Percentiles rank a stretch among this genome's conserved stretches.
Evolutionary conservation across 176 grass and related monocot genomes (phyloP).

Genomic region (Stipa capillata): DNA sequence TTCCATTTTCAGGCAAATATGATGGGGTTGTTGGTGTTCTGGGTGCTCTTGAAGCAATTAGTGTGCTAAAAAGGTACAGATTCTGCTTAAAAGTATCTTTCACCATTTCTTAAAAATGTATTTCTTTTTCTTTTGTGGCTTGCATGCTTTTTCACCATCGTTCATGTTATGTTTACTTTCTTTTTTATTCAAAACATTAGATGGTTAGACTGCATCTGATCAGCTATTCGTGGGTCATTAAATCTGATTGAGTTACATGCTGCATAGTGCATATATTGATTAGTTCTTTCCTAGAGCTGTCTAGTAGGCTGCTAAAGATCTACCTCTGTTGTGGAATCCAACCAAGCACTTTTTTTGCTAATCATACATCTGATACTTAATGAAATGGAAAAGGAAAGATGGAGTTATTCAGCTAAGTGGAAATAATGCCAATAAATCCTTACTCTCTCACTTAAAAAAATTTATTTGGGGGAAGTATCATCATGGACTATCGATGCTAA

Average conservation of each 20-base stretch:
- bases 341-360: not conserved
- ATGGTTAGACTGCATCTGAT: not conserved
- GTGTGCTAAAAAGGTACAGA: slow-evolving; percentile 49
- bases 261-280: too few species aligned
- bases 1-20: slow-evolving; percentile 96
- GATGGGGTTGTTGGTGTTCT: slow-evolving; percentile 94
- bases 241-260: too few species aligned
- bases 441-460: too few species aligned
- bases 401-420: not conserved
- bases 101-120: not conserved
- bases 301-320: not conserved
- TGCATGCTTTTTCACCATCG: not conserved
- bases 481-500: not conserved
- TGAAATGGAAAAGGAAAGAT: not conserved
- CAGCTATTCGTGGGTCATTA: too few species aligned
- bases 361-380: not conserved
- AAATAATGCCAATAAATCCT: not conserved
- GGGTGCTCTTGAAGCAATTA: slow-evolving; percentile 86
- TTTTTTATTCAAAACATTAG: not conserved
- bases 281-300: not conserved
- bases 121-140: not conserved
- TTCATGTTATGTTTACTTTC: not conserved
- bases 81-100: not conserved
- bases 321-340: not conserved
- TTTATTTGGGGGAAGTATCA: too few species aligned